Conservation (phyloP, 225 moss, liverwort and hornwort species). For the Sphagnum tenellum region DNA sequence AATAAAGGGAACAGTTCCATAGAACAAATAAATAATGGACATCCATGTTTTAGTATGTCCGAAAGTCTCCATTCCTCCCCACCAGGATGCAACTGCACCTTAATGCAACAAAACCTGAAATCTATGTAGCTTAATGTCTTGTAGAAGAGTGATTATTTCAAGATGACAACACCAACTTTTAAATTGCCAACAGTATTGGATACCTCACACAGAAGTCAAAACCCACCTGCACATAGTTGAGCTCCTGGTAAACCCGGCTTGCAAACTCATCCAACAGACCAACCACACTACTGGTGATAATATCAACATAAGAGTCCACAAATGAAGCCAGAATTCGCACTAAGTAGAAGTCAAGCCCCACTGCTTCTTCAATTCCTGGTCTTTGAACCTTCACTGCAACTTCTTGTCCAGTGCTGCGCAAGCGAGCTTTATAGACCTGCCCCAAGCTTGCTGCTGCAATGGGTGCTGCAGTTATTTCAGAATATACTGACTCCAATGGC, state of each 20-base stretch:
- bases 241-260: conserved; percentile 90
- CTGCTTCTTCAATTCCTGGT: conserved; percentile 77
- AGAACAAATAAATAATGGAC: too few relatives aligned
- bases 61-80: too few relatives aligned
- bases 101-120: too few relatives aligned
- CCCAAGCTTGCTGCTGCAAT: conserved; percentile 94
- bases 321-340: conserved; percentile 66
- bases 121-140: too few relatives aligned
- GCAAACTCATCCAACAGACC: conserved; percentile 75
- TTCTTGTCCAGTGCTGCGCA: conserved; percentile 56
- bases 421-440: conserved; percentile 86
- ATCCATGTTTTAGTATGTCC: too few relatives aligned
- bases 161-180: too few relatives aligned
- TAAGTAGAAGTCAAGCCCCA: conserved; percentile 90
- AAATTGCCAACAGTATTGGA: too few relatives aligned
- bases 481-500: conserved; percentile 67
- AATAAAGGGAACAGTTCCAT: too few relatives aligned
- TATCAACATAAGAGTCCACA: conserved; percentile 65
- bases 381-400: conserved; percentile 97
- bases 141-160: too few relatives aligned
- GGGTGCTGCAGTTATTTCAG: conserved; percentile 67
- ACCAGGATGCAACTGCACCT: too few relatives aligned
- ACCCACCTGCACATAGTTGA: conserved; percentile 81
- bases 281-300: conserved; percentile 72
- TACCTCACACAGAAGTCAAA: background rate